A percentile compares a stretch with the other conserved stretches of the same genome.
These are phyloP conservation scores for Annulohypoxylon bovei DNA, from an alignment of 495 filamentous ascomycete species.

Conservation along the genomic window DNA sequence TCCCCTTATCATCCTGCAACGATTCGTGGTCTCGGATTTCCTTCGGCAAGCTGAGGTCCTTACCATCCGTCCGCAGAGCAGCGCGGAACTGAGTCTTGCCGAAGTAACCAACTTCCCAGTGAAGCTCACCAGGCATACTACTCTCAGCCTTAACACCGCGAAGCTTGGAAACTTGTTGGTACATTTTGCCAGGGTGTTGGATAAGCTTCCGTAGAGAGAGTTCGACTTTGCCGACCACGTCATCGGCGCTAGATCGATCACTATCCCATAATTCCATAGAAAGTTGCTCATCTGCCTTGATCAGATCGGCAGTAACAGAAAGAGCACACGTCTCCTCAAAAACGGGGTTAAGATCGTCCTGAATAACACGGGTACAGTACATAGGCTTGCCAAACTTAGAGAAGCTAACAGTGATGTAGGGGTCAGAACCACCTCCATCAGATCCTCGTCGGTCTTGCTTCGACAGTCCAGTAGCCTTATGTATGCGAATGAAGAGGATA, in stretches of 20 bases:
- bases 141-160: conserved; percentile 81
- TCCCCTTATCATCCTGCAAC: conserved; percentile 89
- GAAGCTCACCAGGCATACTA: conserved; percentile 90
- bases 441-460: conserved; percentile 90
- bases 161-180: conserved; percentile 87
- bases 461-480: conserved; percentile 84
- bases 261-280: conserved; percentile 97
- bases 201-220: conserved; percentile 94
- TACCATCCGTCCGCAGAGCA: conserved; percentile 85
- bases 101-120: conserved; percentile 97
- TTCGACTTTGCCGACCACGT: conserved; percentile 94
- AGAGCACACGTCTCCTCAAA: conserved; percentile 93
- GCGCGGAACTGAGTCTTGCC: conserved; percentile 85
- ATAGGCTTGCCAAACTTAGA: conserved; percentile 95
- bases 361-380: conserved; percentile 96
- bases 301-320: conserved; percentile 83
- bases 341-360: conserved; percentile 91
- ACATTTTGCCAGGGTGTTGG: conserved; percentile 91
- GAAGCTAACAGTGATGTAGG: conserved; percentile 79
- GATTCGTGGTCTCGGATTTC: conserved; percentile 75
- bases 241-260: conserved; percentile 86
- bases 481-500: conserved; percentile 89
- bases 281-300: conserved; percentile 92
- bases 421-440: conserved; percentile 89
- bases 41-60: conserved; percentile 77